These are phyloP conservation scores for Huntiella decipiens DNA, from an alignment of 2,329 filamentous ascomycete species.

Conservation along the genomic window DNA sequence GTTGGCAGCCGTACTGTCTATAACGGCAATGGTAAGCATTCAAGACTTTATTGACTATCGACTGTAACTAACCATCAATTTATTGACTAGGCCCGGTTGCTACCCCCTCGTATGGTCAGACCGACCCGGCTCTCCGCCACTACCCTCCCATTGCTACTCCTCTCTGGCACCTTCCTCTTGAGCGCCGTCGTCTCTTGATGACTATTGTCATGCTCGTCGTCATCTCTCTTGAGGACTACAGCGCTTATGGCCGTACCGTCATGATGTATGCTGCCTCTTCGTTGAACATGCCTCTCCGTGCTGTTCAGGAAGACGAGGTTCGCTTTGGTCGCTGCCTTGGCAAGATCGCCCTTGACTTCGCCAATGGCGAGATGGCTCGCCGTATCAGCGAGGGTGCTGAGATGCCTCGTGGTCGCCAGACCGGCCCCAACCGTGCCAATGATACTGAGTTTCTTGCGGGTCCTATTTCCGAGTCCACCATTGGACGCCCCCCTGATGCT, in stretches of 20 bases:
- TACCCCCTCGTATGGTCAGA: constrained; percentile 20
- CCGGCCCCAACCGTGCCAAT: constrained; percentile 9
- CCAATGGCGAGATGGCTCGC: constrained; percentile 10
- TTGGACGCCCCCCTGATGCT: constrained; percentile 63
- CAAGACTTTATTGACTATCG: not conserved
- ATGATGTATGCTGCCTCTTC: constrained; percentile 53
- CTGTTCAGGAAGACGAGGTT: constrained; percentile 52
- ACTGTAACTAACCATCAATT: not conserved
- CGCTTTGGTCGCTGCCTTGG: constrained; percentile 58
- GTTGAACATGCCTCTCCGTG: constrained; percentile 43
- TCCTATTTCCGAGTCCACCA: constrained; percentile 56
- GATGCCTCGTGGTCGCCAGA: constrained; percentile 16
- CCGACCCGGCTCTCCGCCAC: constrained; percentile 27
- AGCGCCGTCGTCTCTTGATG: constrained; percentile 47
- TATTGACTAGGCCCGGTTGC: constrained; percentile 20
- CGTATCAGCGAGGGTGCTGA: constrained; percentile 13
- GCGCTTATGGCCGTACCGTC: constrained; percentile 51
- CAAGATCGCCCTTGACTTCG: constrained; percentile 35
- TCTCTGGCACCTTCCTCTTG: constrained; percentile 38
- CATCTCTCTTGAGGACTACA: constrained; percentile 61
- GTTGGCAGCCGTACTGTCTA: constrained; percentile 7
- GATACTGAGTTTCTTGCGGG: constrained; percentile 48
- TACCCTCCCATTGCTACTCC: constrained; percentile 42
- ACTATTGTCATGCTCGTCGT: constrained; percentile 54
- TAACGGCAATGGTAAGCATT: constrained; percentile 2